Evolutionary conservation across 2,329 filamentous ascomycete genomes (phyloP).

Genomic region (Didymella exigua): DNA sequence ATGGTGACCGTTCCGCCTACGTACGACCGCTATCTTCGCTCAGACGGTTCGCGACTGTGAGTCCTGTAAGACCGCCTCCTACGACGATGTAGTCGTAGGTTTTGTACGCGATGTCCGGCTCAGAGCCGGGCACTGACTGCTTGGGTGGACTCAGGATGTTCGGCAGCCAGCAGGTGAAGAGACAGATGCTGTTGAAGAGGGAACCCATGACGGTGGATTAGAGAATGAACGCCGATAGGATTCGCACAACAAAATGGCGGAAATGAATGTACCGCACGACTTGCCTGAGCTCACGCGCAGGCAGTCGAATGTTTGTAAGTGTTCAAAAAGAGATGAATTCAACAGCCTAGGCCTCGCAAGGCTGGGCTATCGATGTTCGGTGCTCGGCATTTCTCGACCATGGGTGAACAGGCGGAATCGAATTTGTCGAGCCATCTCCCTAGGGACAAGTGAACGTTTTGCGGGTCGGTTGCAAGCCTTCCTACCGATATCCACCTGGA

Average conservation of each 20-base stretch:
- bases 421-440: background rate
- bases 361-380: conserved; percentile 1
- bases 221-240: background rate
- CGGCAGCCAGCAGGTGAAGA: conserved; percentile 26
- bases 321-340: background rate
- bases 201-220: conserved; percentile 16
- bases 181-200: conserved; percentile 18
- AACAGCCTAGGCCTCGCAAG: background rate
- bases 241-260: background rate
- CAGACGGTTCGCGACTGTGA: conserved; percentile 39
- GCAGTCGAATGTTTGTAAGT: conserved; percentile 5
- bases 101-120: conserved; percentile 21
- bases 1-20: background rate
- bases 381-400: background rate
- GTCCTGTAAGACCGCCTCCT: conserved; percentile 39
- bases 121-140: conserved; percentile 9
- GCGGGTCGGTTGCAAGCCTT: background rate
- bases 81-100: conserved; percentile 43
- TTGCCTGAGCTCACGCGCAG: background rate
- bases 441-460: background rate
- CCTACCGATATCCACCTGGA: conserved; percentile 4
- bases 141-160: conserved; percentile 1
- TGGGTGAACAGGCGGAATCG: background rate
- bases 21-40: conserved; percentile 33
- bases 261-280: conserved; percentile 10